Evolutionary conservation across 208 protist genomes (phyloP), one percentile per base, ranked within the genome.

Genomic region (Leishmania braziliensis): DNA sequence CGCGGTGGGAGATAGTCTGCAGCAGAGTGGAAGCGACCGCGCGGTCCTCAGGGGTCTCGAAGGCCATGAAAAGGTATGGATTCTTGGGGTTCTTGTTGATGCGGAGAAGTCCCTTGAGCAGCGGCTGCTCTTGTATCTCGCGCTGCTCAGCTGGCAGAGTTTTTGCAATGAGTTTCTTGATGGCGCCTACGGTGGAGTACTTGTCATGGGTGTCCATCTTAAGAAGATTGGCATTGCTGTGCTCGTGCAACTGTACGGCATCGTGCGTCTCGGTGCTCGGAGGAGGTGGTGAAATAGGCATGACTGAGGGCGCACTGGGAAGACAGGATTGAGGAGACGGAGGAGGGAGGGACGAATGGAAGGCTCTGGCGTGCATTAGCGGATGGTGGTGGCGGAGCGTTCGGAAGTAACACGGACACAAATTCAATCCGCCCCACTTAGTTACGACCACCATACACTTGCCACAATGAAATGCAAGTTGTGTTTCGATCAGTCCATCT

Each of bases 71-170:
- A 33, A 96, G 62, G 71, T 88, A 86, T 39, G 86, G 69, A 29
- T 81, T 93, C 75, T 90, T 91, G 0, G 95, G 95, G 79, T 96
- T 98, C 85, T 98, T 98, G 77, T 91, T 94, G 80, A 97, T 96
- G 58, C 95, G 93, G 9, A 92, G 58, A 16, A 98, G 70, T 0
- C 95, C 95, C 9, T 85, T 88, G 43, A 98, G 90, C 26, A 97
- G 82, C 39, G 93, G 88, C 71, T 88, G 50, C 36, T 85, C 82
- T 5, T 84, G 88, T 26, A 73, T 12, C 23, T 69, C 56, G 36
- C 76, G 66, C 53, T 80, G 77, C 77, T 70, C 63, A 8, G 69
- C 68, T 53, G 86, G 86, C 6, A 95, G 72, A 9, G 91, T 78
- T 65, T 96, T 96, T 20, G 82, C 81, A 50, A 97, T 96, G 50